Conservation (phyloP, 2,329 filamentous ascomycete species). For the Venturia aucupariae region DNA sequence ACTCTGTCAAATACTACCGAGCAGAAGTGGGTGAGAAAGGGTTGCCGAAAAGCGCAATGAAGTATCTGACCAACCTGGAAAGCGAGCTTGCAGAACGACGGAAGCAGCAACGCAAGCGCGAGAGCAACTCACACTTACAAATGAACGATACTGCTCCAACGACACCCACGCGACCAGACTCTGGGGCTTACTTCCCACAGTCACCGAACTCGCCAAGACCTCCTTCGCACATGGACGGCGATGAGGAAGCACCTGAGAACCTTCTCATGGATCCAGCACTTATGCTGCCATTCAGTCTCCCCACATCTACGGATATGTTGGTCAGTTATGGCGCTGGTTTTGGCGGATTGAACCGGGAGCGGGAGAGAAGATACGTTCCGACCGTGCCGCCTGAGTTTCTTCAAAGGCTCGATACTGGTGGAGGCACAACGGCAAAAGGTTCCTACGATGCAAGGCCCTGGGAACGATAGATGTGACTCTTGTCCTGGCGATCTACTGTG, state of each 20-base stretch:
- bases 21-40: conserved; percentile 93
- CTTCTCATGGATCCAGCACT: conserved; percentile 80
- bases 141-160: conserved; percentile 27
- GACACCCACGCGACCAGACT: conserved; percentile 21
- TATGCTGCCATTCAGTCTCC: conserved; percentile 90
- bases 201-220: conserved; percentile 14
- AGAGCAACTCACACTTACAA: not conserved
- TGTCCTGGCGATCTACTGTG: not conserved
- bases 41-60: conserved; percentile 76
- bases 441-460: not conserved
- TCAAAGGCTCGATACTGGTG: conserved; percentile 63
- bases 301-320: conserved; percentile 95
- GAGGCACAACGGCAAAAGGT: not conserved
- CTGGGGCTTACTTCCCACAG: not conserved
- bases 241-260: conserved; percentile 61
- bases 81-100: conserved; percentile 53
- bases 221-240: conserved; percentile 44
- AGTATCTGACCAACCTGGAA: conserved; percentile 74
- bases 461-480: conserved; percentile 4
- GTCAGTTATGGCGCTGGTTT: conserved; percentile 92
- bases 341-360: conserved; percentile 81
- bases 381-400: conserved; percentile 91
- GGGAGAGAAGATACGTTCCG: conserved; percentile 90
- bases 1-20: conserved; percentile 85
- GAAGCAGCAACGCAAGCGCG: conserved; percentile 22